phyloP scores from a whole-genome alignment of 257 asterid species.

The Solanum sitiens region DNA sequence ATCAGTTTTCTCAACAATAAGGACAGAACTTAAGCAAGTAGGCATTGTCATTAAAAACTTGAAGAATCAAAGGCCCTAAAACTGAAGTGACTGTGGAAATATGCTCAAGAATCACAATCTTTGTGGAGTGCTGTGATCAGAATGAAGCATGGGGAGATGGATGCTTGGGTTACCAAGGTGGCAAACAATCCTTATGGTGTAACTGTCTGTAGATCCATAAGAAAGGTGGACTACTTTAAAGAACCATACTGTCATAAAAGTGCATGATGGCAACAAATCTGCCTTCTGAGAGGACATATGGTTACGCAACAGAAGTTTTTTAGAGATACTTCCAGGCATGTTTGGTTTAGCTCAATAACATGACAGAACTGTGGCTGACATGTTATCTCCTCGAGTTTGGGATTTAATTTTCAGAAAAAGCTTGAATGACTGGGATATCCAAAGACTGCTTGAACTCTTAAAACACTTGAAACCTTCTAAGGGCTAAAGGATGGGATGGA shows the following conservation, averaged over 20 bases:
- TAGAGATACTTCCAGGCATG: not conserved
- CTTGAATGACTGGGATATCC: not conserved
- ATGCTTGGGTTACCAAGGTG: not conserved
- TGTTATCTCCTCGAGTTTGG: not conserved
- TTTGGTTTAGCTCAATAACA: not conserved
- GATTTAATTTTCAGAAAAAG: not conserved
- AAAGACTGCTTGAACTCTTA: not conserved
- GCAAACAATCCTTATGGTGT: not conserved
- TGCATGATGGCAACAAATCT: not conserved
- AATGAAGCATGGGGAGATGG: not conserved
- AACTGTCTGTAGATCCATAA: not conserved
- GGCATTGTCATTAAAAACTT: not conserved
- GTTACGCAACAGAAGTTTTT: not conserved
- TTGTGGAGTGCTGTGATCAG: not conserved
- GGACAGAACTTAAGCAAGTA: not conserved
- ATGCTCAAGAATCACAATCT: not conserved
- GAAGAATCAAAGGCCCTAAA: not conserved
- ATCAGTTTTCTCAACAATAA: not conserved
- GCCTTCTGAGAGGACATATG: not conserved
- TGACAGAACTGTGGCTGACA: not conserved
- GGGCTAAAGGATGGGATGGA: not conserved
- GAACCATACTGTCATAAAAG: not conserved
- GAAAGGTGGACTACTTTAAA: not conserved
- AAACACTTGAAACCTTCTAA: not conserved
- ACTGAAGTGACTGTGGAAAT: not conserved